Conservation (phyloP, 1,139 yeast genomes). For the Pichia sp. region DNA sequence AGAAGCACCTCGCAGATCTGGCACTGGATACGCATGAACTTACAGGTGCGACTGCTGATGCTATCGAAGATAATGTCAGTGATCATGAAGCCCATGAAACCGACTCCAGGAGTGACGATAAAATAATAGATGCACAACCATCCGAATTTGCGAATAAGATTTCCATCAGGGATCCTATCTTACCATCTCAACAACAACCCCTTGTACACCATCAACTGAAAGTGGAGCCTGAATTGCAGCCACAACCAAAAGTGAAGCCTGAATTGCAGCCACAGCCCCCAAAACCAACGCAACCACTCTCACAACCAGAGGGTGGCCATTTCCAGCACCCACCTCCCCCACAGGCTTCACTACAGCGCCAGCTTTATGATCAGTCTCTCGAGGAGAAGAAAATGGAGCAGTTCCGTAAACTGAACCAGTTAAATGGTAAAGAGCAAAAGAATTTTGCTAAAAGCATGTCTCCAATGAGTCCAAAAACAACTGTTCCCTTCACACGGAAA, state of each 20-base stretch:
- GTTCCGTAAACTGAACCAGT: conserved; percentile 3
- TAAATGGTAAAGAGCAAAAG: too few relatives aligned
- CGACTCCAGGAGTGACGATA: too few relatives aligned
- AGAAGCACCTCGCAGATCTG: too few relatives aligned
- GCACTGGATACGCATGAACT: too few relatives aligned
- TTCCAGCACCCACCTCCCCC: not conserved
- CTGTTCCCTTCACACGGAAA: too few relatives aligned
- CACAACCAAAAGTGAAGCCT: too few relatives aligned
- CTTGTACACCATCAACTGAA: not conserved
- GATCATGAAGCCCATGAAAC: too few relatives aligned
- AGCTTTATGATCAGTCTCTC: conserved; percentile 6
- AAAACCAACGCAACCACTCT: not conserved
- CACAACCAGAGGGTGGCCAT: not conserved
- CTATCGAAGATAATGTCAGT: too few relatives aligned
- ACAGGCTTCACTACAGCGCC: conserved; percentile 2
- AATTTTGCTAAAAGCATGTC: conserved; percentile 9
- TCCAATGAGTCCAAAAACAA: conserved; percentile 13
- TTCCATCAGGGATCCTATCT: too few relatives aligned
- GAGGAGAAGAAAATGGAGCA: conserved; percentile 13
- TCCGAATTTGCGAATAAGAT: too few relatives aligned
- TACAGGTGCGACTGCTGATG: too few relatives aligned
- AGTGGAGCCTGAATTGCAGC: too few relatives aligned
- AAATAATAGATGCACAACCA: not conserved
- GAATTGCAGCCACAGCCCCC: not conserved
- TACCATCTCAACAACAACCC: not conserved